Base-by-base conservation (phyloP, 2,329 filamentous ascomycete genomes). In the Cladophialophora psammophila region DNA sequence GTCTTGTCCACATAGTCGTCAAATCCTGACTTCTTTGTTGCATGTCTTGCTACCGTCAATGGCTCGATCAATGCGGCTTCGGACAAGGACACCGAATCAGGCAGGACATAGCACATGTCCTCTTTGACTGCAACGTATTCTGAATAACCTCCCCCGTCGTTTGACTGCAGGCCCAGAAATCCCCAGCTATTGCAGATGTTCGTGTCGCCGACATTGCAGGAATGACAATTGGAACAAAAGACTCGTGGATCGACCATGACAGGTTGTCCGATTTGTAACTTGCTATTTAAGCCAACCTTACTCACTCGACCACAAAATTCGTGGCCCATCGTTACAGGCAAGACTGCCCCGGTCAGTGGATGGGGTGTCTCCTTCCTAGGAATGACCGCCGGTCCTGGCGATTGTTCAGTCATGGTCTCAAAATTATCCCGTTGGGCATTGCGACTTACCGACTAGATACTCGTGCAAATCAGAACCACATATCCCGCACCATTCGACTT, bases 41-140 rank as follows among this genome's bases (percentile, higher is more conserved):
- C 84, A 72, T 86, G 84, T 81, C 82, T 86, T n/a, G 82, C 84
- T 1, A 87, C 84, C 3, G 83, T 79, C 0, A 86, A 76, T 2
- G 84, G 85, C 70, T 86, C 84, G 50, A 86, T 79, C 26, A 87
- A 77, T 0, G 84, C 84, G 76, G 80, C 83, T 34, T 85, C 77
- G 38, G 85, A 82, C 13, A 86, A 73, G 3, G 85, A 82, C 9
- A 86, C 73, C 2, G 82, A 83, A 62, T 84, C 81, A 1, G 84
- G 84, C 3, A 85, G 75, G 45, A 78, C 60, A 76, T 74, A 80
- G 80, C 4, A 84, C 68, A 73, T 12, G 78, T 78, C 32, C 78
- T 79, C 59, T 78, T 18, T 81, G 82, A 85, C 79, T 4, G 84
- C 82, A 15, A 84, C 77, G 66, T 84, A 80, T 69, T 85, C 82